Evolutionary conservation across 2,329 filamentous ascomycete species (phyloP).

Genomic region (Lasiodiplodia gonubiensis): DNA sequence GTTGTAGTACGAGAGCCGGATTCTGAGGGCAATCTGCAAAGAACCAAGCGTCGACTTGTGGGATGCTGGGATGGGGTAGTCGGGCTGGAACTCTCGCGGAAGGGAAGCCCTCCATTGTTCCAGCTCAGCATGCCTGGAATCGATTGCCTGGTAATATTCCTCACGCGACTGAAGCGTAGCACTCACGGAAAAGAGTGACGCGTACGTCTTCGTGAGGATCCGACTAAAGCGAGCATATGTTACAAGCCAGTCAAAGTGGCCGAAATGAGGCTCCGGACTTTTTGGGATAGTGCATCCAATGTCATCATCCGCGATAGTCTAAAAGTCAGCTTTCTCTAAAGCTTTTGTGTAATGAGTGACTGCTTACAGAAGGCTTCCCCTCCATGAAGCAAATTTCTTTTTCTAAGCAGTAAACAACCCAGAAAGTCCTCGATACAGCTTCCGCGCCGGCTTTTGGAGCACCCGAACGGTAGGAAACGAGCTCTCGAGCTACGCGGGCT

Average conservation of each 20-base stretch:
- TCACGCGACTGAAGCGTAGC: not conserved
- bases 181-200: not conserved
- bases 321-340: not conserved
- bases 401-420: not conserved
- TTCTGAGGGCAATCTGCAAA: not conserved
- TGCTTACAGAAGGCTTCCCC: not conserved
- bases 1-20: not conserved
- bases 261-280: not conserved
- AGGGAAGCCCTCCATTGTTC: not conserved
- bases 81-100: not conserved
- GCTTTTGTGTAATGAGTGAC: not conserved
- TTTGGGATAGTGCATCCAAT: not conserved
- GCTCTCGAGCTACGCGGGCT: not conserved
- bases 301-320: not conserved
- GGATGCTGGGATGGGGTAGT: not conserved
- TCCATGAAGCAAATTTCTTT: not conserved
- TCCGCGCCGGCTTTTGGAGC: not conserved
- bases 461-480: not conserved
- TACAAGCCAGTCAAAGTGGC: not conserved
- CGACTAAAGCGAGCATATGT: not conserved
- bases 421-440: not conserved
- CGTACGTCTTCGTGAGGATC: not conserved
- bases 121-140: not conserved
- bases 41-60: not conserved
- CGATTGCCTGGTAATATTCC: not conserved